Conservation (phyloP, 768 basidiomycete species). For the Tricholoma saponaceum region DNA sequence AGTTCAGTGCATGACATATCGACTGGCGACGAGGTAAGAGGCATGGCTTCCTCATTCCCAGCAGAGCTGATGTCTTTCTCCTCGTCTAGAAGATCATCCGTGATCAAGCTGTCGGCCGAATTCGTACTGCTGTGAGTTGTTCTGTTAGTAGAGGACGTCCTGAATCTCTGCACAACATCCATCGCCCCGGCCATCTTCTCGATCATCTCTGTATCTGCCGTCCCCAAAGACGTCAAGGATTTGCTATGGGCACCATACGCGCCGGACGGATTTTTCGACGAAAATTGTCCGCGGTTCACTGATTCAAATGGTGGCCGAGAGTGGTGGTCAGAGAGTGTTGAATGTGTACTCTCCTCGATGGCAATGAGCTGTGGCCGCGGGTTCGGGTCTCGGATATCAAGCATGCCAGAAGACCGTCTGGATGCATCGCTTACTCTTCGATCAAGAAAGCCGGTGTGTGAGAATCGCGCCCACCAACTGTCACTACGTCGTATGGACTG, state of each 20-base stretch:
- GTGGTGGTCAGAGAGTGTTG: conserved; percentile 18
- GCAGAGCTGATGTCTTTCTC: conserved; percentile 11
- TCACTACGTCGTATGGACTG: conserved; percentile 60
- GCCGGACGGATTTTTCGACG: conserved; percentile 13
- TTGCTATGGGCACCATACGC: conserved; percentile 36
- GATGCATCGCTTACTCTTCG: conserved; percentile 41
- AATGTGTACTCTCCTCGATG: conserved; percentile 50
- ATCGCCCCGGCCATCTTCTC: conserved; percentile 63
- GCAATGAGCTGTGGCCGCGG: conserved; percentile 63
- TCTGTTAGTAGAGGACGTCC: conserved; percentile 25
- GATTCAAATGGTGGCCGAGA: conserved; percentile 10
- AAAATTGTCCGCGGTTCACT: conserved; percentile 7
- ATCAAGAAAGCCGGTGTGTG: conserved; percentile 62
- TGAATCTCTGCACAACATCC: conserved; percentile 60
- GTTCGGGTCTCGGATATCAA: conserved; percentile 77
- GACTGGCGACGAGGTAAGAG: conserved; percentile 29
- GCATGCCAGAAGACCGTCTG: conserved; percentile 20
- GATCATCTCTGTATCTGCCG: conserved; percentile 66
- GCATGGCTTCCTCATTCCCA: conserved; percentile 6
- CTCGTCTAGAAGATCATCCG: conserved; percentile 12
- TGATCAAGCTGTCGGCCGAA: conserved; percentile 26
- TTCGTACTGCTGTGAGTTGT: conserved; percentile 20
- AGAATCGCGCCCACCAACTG: conserved; percentile 77
- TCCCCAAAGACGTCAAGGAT: conserved; percentile 54
- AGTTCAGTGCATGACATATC: conserved; percentile 20